Percentiles rank a stretch among this genome's conserved stretches.
phyloP scores from a whole-genome alignment of 306 rosid species.

The Cucumis hystrix region DNA sequence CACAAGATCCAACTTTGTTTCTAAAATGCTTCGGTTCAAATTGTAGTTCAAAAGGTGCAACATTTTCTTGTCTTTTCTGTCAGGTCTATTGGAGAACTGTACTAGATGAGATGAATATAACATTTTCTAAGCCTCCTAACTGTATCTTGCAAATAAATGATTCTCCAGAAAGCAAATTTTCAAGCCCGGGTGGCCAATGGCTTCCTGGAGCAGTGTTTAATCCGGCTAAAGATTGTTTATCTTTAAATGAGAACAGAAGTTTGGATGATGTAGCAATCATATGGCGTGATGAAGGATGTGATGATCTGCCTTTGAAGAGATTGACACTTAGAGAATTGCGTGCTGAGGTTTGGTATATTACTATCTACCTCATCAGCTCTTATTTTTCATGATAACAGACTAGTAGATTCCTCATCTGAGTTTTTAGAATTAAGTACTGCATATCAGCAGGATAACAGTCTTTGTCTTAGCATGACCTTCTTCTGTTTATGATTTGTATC shows the following conservation, averaged over 20 bases:
- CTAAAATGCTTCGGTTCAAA: not conserved
- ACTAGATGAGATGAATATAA: conserved; percentile 50
- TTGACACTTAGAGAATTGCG: conserved; percentile 58
- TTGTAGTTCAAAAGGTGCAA: conserved; percentile 8
- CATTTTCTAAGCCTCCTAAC: conserved; percentile 50
- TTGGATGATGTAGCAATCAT: conserved; percentile 47
- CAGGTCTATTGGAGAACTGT: conserved; percentile 75
- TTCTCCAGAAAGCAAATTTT: conserved; percentile 18
- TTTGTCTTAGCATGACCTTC: not conserved
- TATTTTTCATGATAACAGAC: not conserved
- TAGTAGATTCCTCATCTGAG: not conserved
- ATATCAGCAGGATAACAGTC: not conserved
- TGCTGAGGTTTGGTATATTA: conserved; percentile 70
- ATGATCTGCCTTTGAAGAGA: conserved; percentile 46
- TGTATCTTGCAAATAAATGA: conserved; percentile 46
- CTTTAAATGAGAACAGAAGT: conserved; percentile 38
- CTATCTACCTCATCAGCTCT: not conserved
- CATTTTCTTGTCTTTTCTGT: conserved; percentile 10
- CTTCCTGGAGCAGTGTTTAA: conserved; percentile 76
- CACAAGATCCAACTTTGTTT: not conserved
- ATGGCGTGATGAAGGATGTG: conserved; percentile 76
- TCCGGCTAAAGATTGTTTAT: conserved; percentile 70
- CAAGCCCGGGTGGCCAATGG: conserved; percentile 68
- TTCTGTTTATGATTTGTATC: not conserved
- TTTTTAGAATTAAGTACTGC: not conserved